Percentiles rank a stretch among this genome's conserved stretches.
Conservation (phyloP, 2,329 filamentous ascomycete species). For the Sporothrix curviconia region DNA sequence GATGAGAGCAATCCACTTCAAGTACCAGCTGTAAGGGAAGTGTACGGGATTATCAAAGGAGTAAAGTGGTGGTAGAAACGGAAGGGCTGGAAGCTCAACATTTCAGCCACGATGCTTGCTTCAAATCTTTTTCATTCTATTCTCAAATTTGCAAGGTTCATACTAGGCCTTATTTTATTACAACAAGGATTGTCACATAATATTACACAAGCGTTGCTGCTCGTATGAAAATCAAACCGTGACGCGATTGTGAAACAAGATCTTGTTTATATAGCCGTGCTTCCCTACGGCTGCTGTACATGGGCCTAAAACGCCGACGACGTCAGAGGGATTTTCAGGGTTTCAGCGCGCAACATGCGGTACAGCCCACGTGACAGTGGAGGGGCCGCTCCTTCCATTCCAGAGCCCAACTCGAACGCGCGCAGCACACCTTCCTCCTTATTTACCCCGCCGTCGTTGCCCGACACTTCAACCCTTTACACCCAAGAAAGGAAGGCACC, state of each 20-base stretch:
- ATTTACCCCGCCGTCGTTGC: constrained; percentile 1
- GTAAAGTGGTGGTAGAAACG: neutral
- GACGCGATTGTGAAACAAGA: neutral
- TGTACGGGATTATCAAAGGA: no score
- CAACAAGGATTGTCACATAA: neutral
- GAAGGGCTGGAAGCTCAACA: no score
- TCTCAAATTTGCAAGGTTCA: no score
- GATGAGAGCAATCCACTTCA: constrained; percentile 9
- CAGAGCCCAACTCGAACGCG: constrained; percentile 2
- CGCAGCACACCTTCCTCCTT: neutral
- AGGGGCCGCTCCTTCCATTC: neutral
- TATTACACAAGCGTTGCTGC: no score
- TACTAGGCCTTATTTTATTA: neutral
- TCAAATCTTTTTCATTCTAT: no score
- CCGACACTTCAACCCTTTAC: neutral
- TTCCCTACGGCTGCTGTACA: neutral
- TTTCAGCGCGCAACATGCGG: neutral
- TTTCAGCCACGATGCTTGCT: no score
- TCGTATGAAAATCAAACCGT: no score
- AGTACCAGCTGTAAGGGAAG: constrained; percentile 8
- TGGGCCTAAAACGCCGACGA: constrained; percentile 8
- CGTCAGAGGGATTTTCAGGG: constrained; percentile 5
- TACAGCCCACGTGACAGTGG: neutral
- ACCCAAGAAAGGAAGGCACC: neutral
- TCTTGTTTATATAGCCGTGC: neutral